These are phyloP conservation scores for Cyphellophora europaea DNA, from an alignment of 2,329 filamentous ascomycete genomes.

Conservation along the genomic window DNA sequence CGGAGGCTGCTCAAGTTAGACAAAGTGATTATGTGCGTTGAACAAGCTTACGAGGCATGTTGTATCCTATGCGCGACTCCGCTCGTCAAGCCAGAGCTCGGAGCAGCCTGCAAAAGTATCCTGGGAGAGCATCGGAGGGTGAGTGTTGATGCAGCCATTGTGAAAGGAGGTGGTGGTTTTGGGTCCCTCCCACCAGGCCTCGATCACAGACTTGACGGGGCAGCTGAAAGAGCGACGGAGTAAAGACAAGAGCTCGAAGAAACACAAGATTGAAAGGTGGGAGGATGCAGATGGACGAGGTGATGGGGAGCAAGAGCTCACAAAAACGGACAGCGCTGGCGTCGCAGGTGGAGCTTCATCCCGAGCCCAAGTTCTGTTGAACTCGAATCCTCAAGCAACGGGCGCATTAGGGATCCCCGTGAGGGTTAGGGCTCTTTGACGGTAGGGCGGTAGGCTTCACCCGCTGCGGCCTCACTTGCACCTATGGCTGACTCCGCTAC, in stretches of 20 bases:
- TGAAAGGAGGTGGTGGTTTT: slow-evolving; percentile 18
- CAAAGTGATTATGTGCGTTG: background rate
- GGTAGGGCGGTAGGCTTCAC: no score
- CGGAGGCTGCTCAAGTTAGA: slow-evolving; percentile 7
- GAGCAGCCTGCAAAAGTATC: slow-evolving; percentile 31
- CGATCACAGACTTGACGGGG: no score
- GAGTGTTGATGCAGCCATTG: slow-evolving; percentile 46
- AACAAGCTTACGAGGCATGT: slow-evolving; percentile 14
- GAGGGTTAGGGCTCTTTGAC: no score
- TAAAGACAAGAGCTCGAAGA: background rate
- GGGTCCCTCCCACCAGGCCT: background rate
- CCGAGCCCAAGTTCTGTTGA: no score
- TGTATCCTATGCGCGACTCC: slow-evolving; percentile 31
- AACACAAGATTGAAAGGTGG: background rate
- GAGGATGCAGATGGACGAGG: background rate
- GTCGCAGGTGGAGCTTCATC: no score
- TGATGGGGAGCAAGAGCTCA: no score
- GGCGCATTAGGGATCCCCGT: no score
- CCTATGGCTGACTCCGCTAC: no score
- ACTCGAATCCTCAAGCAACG: no score
- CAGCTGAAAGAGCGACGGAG: background rate
- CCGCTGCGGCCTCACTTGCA: no score
- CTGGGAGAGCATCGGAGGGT: slow-evolving; percentile 35
- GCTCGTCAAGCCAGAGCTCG: slow-evolving; percentile 32
- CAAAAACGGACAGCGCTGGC: no score